These are phyloP conservation scores for Tolypocladium tundrense DNA, from an alignment of 2,329 filamentous ascomycete genomes.

Conservation along the genomic window DNA sequence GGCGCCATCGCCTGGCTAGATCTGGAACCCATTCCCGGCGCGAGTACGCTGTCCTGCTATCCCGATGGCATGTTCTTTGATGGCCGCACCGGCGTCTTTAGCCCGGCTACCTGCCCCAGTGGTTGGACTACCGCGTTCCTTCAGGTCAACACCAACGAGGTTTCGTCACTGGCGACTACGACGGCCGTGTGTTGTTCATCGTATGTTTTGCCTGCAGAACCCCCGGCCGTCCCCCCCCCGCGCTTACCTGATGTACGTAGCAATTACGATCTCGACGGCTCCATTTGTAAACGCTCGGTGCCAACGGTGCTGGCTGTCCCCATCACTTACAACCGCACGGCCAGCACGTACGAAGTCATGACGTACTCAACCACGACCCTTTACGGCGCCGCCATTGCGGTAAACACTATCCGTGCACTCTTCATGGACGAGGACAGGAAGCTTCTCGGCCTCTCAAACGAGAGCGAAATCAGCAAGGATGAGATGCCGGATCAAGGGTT, in stretches of 20 bases:
- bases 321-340: conserved; percentile 24
- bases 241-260: conserved; percentile 13
- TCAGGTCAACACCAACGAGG: conserved; percentile 16
- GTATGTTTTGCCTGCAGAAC: conserved; percentile 17
- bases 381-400: conserved; percentile 24
- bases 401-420: conserved; percentile 26
- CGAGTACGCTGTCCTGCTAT: conserved; percentile 28
- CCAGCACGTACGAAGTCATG: conserved; percentile 22
- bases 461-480: conserved; percentile 15
- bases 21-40: conserved; percentile 22
- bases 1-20: conserved; percentile 27
- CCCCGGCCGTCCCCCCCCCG: not conserved
- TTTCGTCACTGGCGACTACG: conserved; percentile 19
- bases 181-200: conserved; percentile 30
- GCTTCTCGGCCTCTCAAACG: conserved; percentile 21
- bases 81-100: conserved; percentile 26
- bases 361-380: conserved; percentile 26
- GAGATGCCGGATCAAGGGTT: conserved; percentile 9
- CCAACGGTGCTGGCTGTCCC: conserved; percentile 26
- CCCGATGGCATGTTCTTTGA: conserved; percentile 28
- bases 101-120: conserved; percentile 27
- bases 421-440: conserved; percentile 25
- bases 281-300: conserved; percentile 22
- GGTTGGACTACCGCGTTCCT: conserved; percentile 29
- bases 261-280: conserved; percentile 22